Percentiles rank a stretch among this genome's conserved stretches.
Evolutionary conservation across 129 eudicot species (phyloP).

Genomic region (Pseudognaphalium luteoalbum): DNA sequence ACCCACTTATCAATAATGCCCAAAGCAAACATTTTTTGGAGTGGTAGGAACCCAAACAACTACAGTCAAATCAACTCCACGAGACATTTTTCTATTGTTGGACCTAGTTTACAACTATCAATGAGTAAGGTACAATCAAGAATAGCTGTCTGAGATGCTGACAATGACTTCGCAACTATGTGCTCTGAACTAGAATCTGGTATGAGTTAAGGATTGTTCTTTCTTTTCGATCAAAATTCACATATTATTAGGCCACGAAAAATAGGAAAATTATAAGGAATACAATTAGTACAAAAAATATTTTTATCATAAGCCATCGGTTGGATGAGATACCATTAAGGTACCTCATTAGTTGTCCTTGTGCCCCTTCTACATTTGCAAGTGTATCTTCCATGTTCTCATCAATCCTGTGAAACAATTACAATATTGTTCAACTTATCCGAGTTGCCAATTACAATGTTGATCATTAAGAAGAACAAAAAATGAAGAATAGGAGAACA

Average conservation of each 20-base stretch:
- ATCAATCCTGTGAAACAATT: constrained; percentile 55
- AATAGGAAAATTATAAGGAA: constrained; percentile 80
- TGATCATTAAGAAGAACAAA: not conserved
- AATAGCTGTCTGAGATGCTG: not conserved
- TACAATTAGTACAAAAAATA: constrained; percentile 67
- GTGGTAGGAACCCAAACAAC: not conserved
- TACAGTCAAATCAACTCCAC: constrained; percentile 6
- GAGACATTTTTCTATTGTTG: constrained; percentile 6
- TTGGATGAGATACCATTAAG: constrained; percentile 84
- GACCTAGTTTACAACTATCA: constrained; percentile 12
- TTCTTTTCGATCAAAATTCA: constrained; percentile 16
- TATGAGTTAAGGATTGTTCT: constrained; percentile 16
- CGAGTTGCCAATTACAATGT: too few species aligned
- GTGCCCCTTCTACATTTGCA: constrained; percentile 86
- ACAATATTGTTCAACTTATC: not conserved
- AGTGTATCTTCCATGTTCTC: constrained; percentile 88
- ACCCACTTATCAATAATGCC: not conserved
- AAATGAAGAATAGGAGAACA: not conserved
- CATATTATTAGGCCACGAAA: constrained; percentile 56
- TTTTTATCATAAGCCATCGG: constrained; percentile 88
- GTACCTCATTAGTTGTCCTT: constrained; percentile 72
- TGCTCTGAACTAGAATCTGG: not conserved
- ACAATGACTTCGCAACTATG: constrained; percentile 1
- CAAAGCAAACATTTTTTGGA: not conserved
- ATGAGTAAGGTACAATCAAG: constrained; percentile 13